Percentiles rank a stretch among this genome's conserved stretches.
phyloP scores from a whole-genome alignment of 352 stramenopile genomes.

The Phytophthora chlamydospora region DNA sequence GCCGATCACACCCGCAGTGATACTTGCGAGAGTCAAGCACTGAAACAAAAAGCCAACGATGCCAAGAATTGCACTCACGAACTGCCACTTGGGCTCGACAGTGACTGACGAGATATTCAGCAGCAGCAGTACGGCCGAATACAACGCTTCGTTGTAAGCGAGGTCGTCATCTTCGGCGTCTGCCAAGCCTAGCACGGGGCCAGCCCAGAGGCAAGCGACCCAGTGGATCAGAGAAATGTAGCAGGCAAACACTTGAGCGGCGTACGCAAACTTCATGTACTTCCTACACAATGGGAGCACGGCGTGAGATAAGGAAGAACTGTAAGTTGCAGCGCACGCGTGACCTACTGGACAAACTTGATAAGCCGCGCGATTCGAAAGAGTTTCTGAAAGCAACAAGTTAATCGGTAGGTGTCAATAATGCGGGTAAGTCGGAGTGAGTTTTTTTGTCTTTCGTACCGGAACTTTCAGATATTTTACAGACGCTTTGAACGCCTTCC shows the following conservation, averaged over 20 bases:
- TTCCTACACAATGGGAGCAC: constrained; percentile 36
- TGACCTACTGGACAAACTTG: constrained; percentile 66
- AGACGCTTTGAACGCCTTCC: constrained; percentile 67
- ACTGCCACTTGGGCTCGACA: constrained; percentile 45
- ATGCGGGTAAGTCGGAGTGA: background rate
- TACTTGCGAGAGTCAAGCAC: constrained; percentile 56
- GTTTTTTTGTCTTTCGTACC: constrained; percentile 26
- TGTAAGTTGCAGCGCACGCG: background rate
- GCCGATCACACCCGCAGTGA: constrained; percentile 56
- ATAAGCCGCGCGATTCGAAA: constrained; percentile 64
- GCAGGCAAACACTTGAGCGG: constrained; percentile 53
- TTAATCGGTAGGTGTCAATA: background rate
- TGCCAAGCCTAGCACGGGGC: constrained; percentile 35
- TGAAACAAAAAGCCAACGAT: constrained; percentile 59
- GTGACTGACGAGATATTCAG: constrained; percentile 57
- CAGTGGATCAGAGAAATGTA: constrained; percentile 72
- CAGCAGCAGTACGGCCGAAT: constrained; percentile 49
- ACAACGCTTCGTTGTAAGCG: constrained; percentile 57
- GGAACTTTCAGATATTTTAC: constrained; percentile 71
- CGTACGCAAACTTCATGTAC: constrained; percentile 70
- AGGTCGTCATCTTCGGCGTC: constrained; percentile 41
- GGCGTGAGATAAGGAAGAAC: background rate
- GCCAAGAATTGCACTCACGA: constrained; percentile 45
- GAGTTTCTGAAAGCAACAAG: constrained; percentile 51
- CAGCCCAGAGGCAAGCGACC: constrained; percentile 61